Percentiles rank a stretch among this genome's conserved stretches.
These are phyloP conservation scores for Haplosporangium gracile DNA, from an alignment of 192 early-diverging fungal species.

Conservation along the genomic window DNA sequence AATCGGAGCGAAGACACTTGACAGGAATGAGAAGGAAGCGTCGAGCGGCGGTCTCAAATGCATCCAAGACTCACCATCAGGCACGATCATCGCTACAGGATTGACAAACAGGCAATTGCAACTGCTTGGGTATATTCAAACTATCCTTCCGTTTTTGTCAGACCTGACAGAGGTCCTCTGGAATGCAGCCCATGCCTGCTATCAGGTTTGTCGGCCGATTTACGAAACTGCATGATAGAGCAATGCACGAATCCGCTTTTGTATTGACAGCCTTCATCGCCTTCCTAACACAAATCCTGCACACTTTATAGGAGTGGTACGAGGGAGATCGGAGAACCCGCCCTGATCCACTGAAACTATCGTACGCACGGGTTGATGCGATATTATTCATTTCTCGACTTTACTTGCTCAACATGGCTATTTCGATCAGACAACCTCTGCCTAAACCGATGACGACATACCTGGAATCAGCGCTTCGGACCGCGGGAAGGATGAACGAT, in stretches of 20 bases:
- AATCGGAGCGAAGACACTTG: constrained; percentile 34
- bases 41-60: too few relatives aligned
- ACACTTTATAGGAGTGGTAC: constrained; percentile 10
- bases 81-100: neutral
- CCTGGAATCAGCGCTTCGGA: constrained; percentile 39
- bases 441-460: constrained; percentile 11
- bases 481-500: constrained; percentile 33
- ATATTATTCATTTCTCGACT: constrained; percentile 41
- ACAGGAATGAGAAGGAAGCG: constrained; percentile 9
- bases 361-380: constrained; percentile 42
- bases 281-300: neutral
- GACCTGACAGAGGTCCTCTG: constrained; percentile 21
- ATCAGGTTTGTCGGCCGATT: constrained; percentile 17
- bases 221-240: neutral
- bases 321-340: neutral
- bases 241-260: too few relatives aligned
- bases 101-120: neutral
- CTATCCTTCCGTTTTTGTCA: constrained; percentile 5
- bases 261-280: neutral
- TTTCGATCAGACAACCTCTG: neutral
- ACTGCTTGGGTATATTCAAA: neutral
- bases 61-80: neutral
- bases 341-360: constrained; percentile 38
- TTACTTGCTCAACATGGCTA: neutral
- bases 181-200: neutral